Percentiles rank a stretch among this genome's conserved stretches.
Evolutionary conservation across 2,329 filamentous ascomycete species (phyloP).

Genomic region (Aureobasidium sp.): DNA sequence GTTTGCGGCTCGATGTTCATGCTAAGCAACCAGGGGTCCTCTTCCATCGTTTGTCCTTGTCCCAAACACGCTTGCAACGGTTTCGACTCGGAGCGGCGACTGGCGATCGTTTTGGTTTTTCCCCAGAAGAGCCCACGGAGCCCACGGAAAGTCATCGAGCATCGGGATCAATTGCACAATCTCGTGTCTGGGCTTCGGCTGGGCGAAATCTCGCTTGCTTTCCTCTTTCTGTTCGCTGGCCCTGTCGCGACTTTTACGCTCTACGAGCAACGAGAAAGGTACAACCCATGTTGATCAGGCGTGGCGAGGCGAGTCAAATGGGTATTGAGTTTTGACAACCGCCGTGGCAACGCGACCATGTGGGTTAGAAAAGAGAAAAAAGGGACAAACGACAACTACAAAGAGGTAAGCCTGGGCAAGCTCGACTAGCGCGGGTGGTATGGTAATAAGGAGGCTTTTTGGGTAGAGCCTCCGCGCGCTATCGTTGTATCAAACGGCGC

Average conservation of each 20-base stretch:
- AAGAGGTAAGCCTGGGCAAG: background rate
- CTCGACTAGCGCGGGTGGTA: background rate
- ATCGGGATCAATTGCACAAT: background rate
- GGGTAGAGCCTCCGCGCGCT: slow-evolving; percentile 4
- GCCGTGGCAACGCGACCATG: background rate
- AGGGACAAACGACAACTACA: slow-evolving; percentile 8
- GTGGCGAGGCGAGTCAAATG: background rate
- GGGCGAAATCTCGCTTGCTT: slow-evolving; percentile 3
- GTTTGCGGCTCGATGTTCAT: background rate
- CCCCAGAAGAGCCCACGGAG: background rate
- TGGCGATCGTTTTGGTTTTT: background rate
- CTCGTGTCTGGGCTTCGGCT: background rate
- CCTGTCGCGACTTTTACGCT: background rate
- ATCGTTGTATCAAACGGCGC: slow-evolving; percentile 13
- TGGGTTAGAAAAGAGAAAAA: background rate
- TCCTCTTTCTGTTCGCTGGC: background rate
- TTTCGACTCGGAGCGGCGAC: background rate
- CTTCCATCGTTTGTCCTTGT: background rate
- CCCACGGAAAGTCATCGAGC: background rate
- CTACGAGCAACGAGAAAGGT: background rate
- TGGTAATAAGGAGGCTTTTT: background rate
- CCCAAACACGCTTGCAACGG: slow-evolving; percentile 5
- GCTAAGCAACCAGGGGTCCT: slow-evolving; percentile 4
- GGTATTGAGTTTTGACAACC: slow-evolving; percentile 3
- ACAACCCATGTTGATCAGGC: background rate